A percentile compares a stretch with the other conserved stretches of the same genome.
Evolutionary conservation across 2,329 filamentous ascomycete genomes (phyloP).

Genomic region (Colletotrichum sansevieriae): DNA sequence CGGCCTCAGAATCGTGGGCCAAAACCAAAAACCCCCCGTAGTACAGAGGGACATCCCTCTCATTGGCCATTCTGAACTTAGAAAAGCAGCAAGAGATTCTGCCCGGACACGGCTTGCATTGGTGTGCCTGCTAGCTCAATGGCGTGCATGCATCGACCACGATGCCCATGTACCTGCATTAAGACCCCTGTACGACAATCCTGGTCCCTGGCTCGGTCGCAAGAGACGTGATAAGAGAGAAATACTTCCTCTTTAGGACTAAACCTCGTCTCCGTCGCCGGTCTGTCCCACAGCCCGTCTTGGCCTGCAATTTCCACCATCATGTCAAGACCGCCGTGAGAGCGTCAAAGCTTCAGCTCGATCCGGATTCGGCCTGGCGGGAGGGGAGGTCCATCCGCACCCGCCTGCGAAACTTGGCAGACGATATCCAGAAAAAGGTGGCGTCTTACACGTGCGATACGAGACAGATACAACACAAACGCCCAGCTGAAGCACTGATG

Average conservation of each 20-base stretch:
- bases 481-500: slow-evolving; percentile 14
- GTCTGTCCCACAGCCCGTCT: slow-evolving; percentile 31
- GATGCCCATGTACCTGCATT: slow-evolving; percentile 42
- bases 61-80: not conserved
- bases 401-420: slow-evolving; percentile 26
- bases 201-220: slow-evolving; percentile 18
- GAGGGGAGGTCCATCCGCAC: slow-evolving; percentile 1
- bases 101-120: slow-evolving; percentile 23
- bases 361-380: slow-evolving; percentile 16
- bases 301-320: slow-evolving; percentile 41
- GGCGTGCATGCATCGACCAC: slow-evolving; percentile 37
- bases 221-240: slow-evolving; percentile 27
- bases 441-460: slow-evolving; percentile 17
- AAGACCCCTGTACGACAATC: slow-evolving; percentile 23
- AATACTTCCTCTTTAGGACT: slow-evolving; percentile 38
- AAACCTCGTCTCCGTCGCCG: slow-evolving; percentile 3
- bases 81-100: slow-evolving; percentile 41
- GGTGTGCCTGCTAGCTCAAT: slow-evolving; percentile 23
- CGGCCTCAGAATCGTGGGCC: slow-evolving; percentile 1
- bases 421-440: slow-evolving; percentile 12
- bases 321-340: slow-evolving; percentile 36
- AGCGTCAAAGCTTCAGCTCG: slow-evolving; percentile 35
- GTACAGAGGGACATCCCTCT: not conserved
- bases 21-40: not conserved
- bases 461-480: slow-evolving; percentile 26